Evolutionary conservation across 176 grass and related monocot genomes (phyloP), one percentile per base, ranked within the genome.

Genomic region (Hsuehochloa calcarea): DNA sequence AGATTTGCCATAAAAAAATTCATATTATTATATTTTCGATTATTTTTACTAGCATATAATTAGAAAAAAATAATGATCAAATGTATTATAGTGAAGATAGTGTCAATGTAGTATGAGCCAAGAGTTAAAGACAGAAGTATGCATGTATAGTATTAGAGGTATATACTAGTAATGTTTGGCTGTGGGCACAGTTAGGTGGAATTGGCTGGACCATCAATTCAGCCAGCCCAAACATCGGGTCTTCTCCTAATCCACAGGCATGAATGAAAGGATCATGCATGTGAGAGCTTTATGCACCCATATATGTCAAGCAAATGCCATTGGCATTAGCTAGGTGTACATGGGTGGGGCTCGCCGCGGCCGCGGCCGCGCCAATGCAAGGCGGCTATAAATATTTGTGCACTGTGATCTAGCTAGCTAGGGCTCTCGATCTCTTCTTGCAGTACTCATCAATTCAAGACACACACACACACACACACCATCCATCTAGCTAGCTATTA

Each of bases 181-280:
- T 71, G 65, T 78, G 51, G 19, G 5, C 39, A 13, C 4, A 13
- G 54, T 75, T 23, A 85, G 88, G 77, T 85, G 82, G 88, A 85
- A 81, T 85, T 85, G 70, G 88, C 62, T 89, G 88, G 82, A 89
- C 77, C 83, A 89, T 89, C 82, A 85, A 89, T 89, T 85, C 77
- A 35, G 77, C 88, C 88, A 85, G 88, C 69, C 63, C 14, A 27
- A 68, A 31, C 49, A 76, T 70, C 68, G 35, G 80, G 73, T 61
- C 65, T 41, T 59, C 67, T 71, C 80, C 76, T 80, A 74, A 77
- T 81, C 77, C 54, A 85, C 70, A 81, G 88, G 77, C 77, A 19
- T 43, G 77, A 85, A 59, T 85, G 82, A 89, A 85, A 89, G 70
- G 82, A 61, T 51, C 77, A 23, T 55, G 82, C 88, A 89, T 70